phyloP scores from a whole-genome alignment of 1,284 basidiomycete genomes.

The Microbotryum intermedium region DNA sequence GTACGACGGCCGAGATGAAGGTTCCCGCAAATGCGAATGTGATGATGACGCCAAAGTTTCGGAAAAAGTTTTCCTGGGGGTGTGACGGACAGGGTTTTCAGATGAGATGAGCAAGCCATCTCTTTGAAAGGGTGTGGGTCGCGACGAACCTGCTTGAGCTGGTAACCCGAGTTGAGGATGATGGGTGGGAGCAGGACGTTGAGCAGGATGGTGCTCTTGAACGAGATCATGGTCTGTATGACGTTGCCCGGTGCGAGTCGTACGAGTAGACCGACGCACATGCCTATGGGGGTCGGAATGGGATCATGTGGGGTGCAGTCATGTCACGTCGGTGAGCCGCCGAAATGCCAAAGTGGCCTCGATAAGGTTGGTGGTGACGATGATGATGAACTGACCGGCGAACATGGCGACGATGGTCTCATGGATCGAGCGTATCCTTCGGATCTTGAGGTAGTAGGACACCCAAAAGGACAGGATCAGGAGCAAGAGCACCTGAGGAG shows the following conservation, averaged over 20 bases:
- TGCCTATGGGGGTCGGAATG: conserved; percentile 48
- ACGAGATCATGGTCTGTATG: conserved; percentile 83
- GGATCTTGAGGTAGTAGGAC: conserved; percentile 95
- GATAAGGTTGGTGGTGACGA: not conserved
- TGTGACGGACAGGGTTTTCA: not conserved
- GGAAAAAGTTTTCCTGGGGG: conserved; percentile 88
- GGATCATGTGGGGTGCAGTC: not conserved
- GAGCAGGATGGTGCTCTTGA: conserved; percentile 92
- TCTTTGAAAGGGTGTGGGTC: not conserved
- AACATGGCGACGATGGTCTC: conserved; percentile 95
- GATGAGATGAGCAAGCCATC: no score
- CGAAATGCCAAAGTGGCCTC: not conserved
- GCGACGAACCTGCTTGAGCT: conserved; percentile 75
- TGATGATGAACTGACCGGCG: conserved; percentile 47
- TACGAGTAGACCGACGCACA: conserved; percentile 88
- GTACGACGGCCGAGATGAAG: conserved; percentile 90
- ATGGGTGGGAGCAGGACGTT: conserved; percentile 95
- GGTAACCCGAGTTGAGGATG: conserved; percentile 95
- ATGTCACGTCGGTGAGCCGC: not conserved
- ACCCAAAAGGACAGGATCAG: conserved; percentile 92
- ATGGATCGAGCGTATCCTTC: conserved; percentile 88
- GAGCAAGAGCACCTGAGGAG: conserved; percentile 63
- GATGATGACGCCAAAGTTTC: conserved; percentile 88
- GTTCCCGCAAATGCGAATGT: conserved; percentile 95
- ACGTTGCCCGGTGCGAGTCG: conserved; percentile 83